These are phyloP conservation scores for Gnomoniopsis sp. DNA, from an alignment of 2,329 filamentous ascomycete genomes.

Conservation along the genomic window DNA sequence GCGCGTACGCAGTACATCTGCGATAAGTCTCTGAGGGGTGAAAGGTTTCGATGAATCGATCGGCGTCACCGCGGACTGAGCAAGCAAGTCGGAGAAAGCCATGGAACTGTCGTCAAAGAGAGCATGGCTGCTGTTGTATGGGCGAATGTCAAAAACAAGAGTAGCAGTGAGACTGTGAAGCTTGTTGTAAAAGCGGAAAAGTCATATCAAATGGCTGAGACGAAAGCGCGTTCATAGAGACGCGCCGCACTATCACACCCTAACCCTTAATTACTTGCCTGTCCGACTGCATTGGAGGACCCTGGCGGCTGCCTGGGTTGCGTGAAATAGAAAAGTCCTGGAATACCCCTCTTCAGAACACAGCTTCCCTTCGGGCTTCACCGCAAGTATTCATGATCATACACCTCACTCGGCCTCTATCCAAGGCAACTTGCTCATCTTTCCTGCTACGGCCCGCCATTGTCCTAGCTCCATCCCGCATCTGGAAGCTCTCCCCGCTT, in stretches of 20 bases:
- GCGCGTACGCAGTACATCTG: slow-evolving; percentile 45
- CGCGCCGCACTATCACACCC: background rate
- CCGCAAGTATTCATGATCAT: slow-evolving; percentile 4
- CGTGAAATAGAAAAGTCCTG: too few species aligned
- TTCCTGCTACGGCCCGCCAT: background rate
- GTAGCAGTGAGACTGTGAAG: background rate
- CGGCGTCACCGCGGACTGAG: slow-evolving; percentile 20
- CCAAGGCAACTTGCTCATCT: slow-evolving; percentile 1
- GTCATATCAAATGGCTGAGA: background rate
- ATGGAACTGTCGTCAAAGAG: background rate
- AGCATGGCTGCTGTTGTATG: slow-evolving; percentile 6
- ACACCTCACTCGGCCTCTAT: slow-evolving; percentile 7
- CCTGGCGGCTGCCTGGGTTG: too few species aligned
- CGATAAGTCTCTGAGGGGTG: slow-evolving; percentile 38
- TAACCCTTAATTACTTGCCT: background rate
- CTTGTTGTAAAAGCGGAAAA: too few species aligned
- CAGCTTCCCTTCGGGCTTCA: background rate
- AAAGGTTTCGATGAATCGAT: slow-evolving; percentile 23
- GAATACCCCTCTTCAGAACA: background rate
- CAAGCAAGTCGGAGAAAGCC: slow-evolving; percentile 1
- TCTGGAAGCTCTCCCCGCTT: background rate
- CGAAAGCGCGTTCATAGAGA: background rate
- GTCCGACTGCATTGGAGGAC: background rate
- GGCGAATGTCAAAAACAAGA: background rate
- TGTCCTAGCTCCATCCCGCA: background rate